Conservation (phyloP, 108 stramenopile species). For the Skeletonema tropicum region DNA sequence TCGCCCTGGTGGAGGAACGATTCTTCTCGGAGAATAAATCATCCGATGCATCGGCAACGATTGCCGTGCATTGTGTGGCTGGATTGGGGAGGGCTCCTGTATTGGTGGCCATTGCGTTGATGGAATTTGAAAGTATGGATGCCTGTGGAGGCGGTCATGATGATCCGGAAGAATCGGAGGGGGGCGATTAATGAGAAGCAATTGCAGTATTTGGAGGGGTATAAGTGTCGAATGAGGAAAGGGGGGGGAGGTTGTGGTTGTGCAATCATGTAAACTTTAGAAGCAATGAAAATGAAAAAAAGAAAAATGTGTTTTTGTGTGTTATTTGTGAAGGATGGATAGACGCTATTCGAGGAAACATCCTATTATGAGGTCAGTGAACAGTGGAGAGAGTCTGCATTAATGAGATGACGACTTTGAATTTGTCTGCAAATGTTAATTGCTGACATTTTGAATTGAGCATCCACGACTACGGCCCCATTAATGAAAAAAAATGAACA, state of each 20-base stretch:
- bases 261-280: neutral
- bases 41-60: conserved; percentile 47
- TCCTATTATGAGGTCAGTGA: neutral
- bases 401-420: neutral
- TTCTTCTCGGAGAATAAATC: conserved; percentile 61
- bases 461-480: neutral
- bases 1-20: conserved; percentile 83
- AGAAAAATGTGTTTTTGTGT: neutral
- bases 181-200: conserved; percentile 97
- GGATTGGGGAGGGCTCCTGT: conserved; percentile 97
- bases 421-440: neutral
- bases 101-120: conserved; percentile 96
- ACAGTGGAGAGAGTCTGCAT: neutral
- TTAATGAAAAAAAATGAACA: neutral
- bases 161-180: conserved; percentile 88
- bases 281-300: neutral
- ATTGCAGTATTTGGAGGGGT: conserved; percentile 91
- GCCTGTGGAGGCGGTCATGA: conserved; percentile 93
- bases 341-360: neutral
- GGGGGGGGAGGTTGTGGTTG: conserved; percentile 37
- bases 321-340: neutral
- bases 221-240: conserved; percentile 64
- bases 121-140: conserved; percentile 93
- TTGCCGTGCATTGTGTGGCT: conserved; percentile 99
- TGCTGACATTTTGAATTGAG: neutral